Base-by-base conservation (phyloP, 345 rosid species). In the Eucalyptus sideroxylon region DNA sequence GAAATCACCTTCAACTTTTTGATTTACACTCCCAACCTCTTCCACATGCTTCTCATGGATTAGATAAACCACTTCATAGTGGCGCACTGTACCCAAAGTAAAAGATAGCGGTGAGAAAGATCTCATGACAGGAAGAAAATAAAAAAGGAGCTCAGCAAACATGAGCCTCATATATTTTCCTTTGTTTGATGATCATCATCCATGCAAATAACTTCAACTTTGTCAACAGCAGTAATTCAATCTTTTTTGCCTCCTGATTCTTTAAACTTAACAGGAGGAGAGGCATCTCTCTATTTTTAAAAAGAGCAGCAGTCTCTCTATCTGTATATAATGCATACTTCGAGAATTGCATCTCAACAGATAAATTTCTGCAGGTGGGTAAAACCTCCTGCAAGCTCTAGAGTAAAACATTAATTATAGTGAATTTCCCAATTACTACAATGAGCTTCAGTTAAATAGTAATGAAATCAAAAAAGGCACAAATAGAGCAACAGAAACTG, bases 1-100 rank as follows among this genome's bases (percentile, higher is more conserved):
- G 42, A 40, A 56, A 90, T 88, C 65, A 98, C 99, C 99, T 98
- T 96, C 96, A 86, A 98, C 93, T 95, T 98, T 97, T 91, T 96
- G 94, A 67, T 96, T 95, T 55, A 98, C 93, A 80, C 82, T 94
- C 90, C 90, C 94, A 69, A 96, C 97, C 93, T 96, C 98, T 86
- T 95, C 99, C 1, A 86, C 97, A 89, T 95, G 94, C 93, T 95
- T 97, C 95, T 96, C 99, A 53, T 98, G 99, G 92, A 98, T 94
- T 88, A 98, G 90, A 94, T 97, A 98, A 87, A 98, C 98, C 90
- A 97, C 99, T 90, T 97, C 99, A 65, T 97, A 98, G 92, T 98
- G 99, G 44, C 99, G 97, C 94, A 94, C 99, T 98, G 96, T 89
- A 89, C 12, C 89, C 56, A 89, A 50, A 65, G 83, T 77, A 37